Evolutionary conservation across 768 basidiomycete genomes (phyloP), one percentile per base, ranked within the genome.

Genomic region (Lentinus brumalis): DNA sequence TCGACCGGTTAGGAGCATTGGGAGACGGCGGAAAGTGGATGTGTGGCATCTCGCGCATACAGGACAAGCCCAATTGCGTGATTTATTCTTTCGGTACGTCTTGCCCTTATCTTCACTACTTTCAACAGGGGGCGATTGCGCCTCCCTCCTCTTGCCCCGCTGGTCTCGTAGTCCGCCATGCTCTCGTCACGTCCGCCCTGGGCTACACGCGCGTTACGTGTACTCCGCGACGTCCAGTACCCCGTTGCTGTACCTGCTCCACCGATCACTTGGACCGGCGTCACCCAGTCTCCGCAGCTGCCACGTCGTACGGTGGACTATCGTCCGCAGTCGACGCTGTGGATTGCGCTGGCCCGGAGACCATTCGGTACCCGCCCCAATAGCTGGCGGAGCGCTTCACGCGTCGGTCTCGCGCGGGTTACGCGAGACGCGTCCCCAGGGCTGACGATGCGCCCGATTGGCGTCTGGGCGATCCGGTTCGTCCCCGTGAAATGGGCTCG

Each of bases 1-100:
- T 79, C 0, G 75, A 81, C 49, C 75, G 82, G 49, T 53, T 84
- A 16, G 83, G 83, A 2, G 70, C 74, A 9, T 72, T 83, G 63
- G 82, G 81, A 3, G 82, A 84, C 57, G 82, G 83, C 6, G 83
- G 83, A 5, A 84, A 84, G 67, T 83, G 81, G 80, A 62, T 79
- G 4, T 84, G 83, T 55, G 82, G 83, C 5, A 50, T 82, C 53
- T 78, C 79, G 41, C 76, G 79, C 26, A 69, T 84, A 45, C 69
- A 61, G 50, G 73, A 77, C 15, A 83, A 84, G 63, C 75, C 73
- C 42, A 70, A 77, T 40, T 83, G 81, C 60, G 74, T 79, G 46
- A 71, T 84, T 55, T 84, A 84, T 63, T 81, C 81, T 30, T 79
- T 84, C 52, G 81, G 80, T 80, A 47, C 45, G 70, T 67, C 26